These are phyloP conservation scores for Eutrema japonicum DNA, from an alignment of 345 rosid species.

Conservation along the genomic window DNA sequence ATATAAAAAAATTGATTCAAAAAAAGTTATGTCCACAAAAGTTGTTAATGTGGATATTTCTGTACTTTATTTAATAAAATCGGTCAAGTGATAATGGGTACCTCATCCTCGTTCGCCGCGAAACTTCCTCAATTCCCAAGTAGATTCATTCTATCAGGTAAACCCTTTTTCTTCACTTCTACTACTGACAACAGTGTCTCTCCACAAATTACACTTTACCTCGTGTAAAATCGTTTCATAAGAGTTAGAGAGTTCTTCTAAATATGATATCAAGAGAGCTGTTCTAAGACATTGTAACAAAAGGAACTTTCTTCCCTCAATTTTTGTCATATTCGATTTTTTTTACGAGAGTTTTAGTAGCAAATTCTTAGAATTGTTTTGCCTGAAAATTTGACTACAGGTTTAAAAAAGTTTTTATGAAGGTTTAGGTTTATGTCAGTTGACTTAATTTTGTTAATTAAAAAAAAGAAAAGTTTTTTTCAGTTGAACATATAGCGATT, in stretches of 20 bases:
- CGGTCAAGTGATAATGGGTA: constrained; percentile 29
- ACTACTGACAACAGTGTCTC: constrained; percentile 35
- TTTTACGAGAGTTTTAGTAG: background rate
- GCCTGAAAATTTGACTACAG: background rate
- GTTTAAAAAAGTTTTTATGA: background rate
- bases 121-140: constrained; percentile 45
- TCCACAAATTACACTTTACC: constrained; percentile 25
- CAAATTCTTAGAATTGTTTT: background rate
- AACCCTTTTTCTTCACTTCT: constrained; percentile 30
- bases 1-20: background rate
- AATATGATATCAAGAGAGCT: background rate
- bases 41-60: constrained; percentile 22
- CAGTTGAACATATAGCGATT: background rate
- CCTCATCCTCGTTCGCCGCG: constrained; percentile 27
- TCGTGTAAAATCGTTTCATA: constrained; percentile 1
- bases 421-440: background rate
- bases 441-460: background rate
- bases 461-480: too few relatives aligned
- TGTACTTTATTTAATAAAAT: background rate
- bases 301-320: background rate
- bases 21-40: constrained; percentile 20
- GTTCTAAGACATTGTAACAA: too few relatives aligned
- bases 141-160: constrained; percentile 42
- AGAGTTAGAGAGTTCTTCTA: background rate
- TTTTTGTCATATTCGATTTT: too few relatives aligned